Conservation (phyloP, 495 filamentous ascomycete genomes). For the Xylaria curta region DNA sequence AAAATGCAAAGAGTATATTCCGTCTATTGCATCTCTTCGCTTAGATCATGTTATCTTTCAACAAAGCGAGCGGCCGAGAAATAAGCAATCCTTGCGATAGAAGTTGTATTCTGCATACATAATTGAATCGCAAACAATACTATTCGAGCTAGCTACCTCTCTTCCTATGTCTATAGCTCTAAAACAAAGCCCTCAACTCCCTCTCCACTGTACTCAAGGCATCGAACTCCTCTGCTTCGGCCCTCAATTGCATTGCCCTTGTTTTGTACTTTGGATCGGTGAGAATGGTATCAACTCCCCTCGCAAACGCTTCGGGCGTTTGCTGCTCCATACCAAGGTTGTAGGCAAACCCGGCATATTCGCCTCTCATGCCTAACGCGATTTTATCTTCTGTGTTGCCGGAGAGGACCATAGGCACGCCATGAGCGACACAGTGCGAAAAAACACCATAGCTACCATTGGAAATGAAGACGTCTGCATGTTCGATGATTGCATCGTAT, state of each 20-base stretch:
- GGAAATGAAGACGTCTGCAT: conserved; percentile 43
- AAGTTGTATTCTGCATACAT: neutral
- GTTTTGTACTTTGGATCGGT: conserved; percentile 34
- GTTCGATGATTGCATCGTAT: conserved; percentile 42
- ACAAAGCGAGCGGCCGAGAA: neutral
- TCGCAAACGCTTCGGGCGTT: conserved; percentile 32
- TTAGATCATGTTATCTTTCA: neutral
- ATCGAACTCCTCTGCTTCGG: conserved; percentile 36
- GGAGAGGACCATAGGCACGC: conserved; percentile 43
- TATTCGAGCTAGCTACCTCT: too few relatives aligned
- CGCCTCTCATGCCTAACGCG: conserved; percentile 38
- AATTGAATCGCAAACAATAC: too few relatives aligned
- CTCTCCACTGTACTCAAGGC: conserved; percentile 34
- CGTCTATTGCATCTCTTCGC: neutral
- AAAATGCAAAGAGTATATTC: neutral
- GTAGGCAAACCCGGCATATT: conserved; percentile 43
- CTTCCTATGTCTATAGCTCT: too few relatives aligned
- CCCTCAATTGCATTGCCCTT: conserved; percentile 35
- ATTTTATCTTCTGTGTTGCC: conserved; percentile 45
- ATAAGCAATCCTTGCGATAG: neutral
- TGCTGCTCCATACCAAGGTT: conserved; percentile 42
- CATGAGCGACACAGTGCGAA: conserved; percentile 40
- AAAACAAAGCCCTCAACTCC: conserved; percentile 28
- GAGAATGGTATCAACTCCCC: conserved; percentile 41
- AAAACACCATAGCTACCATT: conserved; percentile 47